These are phyloP conservation scores for Moricandia moricandioides DNA, from an alignment of 345 rosid genomes.

Conservation along the genomic window DNA sequence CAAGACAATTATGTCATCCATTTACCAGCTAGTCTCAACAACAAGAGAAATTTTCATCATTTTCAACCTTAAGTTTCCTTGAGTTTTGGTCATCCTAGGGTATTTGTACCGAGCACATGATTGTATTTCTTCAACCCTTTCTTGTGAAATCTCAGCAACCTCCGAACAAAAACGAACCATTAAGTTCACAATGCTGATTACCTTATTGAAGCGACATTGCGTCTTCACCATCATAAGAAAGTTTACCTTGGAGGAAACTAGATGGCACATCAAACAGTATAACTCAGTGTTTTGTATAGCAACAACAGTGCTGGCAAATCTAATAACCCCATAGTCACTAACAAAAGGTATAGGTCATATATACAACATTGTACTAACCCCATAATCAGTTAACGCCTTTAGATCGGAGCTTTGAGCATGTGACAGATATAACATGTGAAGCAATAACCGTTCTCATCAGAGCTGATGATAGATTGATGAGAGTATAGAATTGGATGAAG, in stretches of 20 bases:
- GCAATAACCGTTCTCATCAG: too few relatives aligned
- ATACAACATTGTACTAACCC: too few relatives aligned
- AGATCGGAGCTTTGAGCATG: too few relatives aligned
- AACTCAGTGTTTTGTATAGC: too few relatives aligned
- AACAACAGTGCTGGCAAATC: too few relatives aligned
- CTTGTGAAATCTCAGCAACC: neutral
- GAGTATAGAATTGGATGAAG: too few relatives aligned
- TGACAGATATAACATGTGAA: too few relatives aligned
- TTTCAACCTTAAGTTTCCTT: neutral
- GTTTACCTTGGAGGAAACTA: neutral
- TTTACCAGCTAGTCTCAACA: neutral
- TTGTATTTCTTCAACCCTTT: neutral
- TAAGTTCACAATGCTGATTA: neutral
- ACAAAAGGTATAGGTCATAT: too few relatives aligned
- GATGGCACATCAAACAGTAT: too few relatives aligned
- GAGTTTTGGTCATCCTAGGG: neutral
- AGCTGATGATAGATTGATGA: too few relatives aligned
- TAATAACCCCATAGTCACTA: too few relatives aligned
- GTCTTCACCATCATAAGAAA: neutral
- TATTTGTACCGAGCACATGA: neutral
- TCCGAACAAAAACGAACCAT: neutral
- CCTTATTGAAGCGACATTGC: neutral
- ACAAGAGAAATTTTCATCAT: neutral
- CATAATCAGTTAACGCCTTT: too few relatives aligned
- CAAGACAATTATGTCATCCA: neutral